Conservation (phyloP, 1,139 yeast genomes). For the Magnusiomyces suaveolens region DNA sequence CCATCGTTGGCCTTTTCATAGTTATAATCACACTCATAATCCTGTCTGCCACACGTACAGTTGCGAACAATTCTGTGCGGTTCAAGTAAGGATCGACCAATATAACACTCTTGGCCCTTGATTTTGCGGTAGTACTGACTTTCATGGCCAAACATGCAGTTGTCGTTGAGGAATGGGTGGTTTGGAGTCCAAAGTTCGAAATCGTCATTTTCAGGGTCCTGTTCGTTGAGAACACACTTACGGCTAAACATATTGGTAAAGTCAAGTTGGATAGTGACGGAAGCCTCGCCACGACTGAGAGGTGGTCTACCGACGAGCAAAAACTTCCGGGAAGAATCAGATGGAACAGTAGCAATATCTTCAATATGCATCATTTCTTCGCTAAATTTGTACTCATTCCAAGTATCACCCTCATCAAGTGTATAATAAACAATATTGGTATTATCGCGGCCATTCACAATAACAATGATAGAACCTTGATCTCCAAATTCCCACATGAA, state of each 20-base stretch:
- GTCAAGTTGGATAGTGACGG: conserved; percentile 51
- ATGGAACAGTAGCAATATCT: conserved; percentile 84
- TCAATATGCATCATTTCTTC: conserved; percentile 46
- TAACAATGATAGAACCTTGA: conserved; percentile 74
- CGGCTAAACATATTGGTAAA: conserved; percentile 54
- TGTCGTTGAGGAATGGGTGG: conserved; percentile 49
- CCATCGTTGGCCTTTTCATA: conserved; percentile 64
- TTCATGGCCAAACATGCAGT: conserved; percentile 86
- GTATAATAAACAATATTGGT: conserved; percentile 60
- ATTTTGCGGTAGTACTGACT: conserved; percentile 67
- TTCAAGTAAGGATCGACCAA: conserved; percentile 43
- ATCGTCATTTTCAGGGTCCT: conserved; percentile 53
- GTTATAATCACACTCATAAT: conserved; percentile 91
- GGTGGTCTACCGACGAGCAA: conserved; percentile 40
- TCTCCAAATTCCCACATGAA: conserved; percentile 96
- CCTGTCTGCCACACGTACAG: conserved; percentile 80
- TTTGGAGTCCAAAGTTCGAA: conserved; percentile 76
- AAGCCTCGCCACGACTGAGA: conserved; percentile 35
- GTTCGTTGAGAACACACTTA: conserved; percentile 62
- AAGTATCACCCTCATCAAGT: conserved; percentile 66
- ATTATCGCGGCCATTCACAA: conserved; percentile 49
- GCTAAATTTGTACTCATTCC: conserved; percentile 60
- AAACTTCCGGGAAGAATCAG: conserved; percentile 77
- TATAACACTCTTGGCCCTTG: conserved; percentile 59
- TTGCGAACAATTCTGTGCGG: conserved; percentile 52